Evolutionary conservation across 1,139 yeast species (phyloP).

Genomic region (Yamadazyma kanchanaburiensis): DNA sequence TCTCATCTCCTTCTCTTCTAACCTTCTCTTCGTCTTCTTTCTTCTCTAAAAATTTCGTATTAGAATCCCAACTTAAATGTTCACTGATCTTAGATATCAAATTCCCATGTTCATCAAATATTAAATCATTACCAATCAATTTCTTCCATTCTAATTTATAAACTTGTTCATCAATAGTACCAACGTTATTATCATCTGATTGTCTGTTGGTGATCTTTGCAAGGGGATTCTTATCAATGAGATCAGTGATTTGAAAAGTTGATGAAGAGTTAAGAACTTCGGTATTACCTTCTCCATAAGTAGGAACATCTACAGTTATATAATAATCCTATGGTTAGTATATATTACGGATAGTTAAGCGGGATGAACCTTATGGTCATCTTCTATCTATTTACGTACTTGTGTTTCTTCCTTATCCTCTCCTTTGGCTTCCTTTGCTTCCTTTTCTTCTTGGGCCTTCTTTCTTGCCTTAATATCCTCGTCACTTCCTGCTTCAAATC

Average conservation of each 20-base stretch:
- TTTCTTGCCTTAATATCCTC: conserved; percentile 60
- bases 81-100: conserved; percentile 42
- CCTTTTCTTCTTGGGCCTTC: conserved; percentile 15
- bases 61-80: conserved; percentile 33
- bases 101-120: conserved; percentile 57
- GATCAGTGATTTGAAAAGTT: conserved; percentile 37
- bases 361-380: conserved; percentile 1
- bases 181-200: conserved; percentile 17
- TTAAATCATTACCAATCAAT: conserved; percentile 79
- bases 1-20: conserved; percentile 6
- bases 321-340: conserved; percentile 37
- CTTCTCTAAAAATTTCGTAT: conserved; percentile 20
- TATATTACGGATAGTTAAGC: conserved; percentile 2
- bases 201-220: conserved; percentile 32
- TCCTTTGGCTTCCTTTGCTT: conserved; percentile 10
- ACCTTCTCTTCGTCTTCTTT: conserved; percentile 6
- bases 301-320: conserved; percentile 41
- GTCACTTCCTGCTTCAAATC: conserved; percentile 74
- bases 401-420: conserved; percentile 22
- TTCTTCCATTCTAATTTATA: conserved; percentile 78
- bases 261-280: conserved; percentile 38
- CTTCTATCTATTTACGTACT: conserved; percentile 26
- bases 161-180: conserved; percentile 42
- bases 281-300: conserved; percentile 20
- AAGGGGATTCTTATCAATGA: conserved; percentile 32